A percentile compares a stretch with the other conserved stretches of the same genome.
These are phyloP conservation scores for Lathyrus tuberosus DNA, from an alignment of 306 rosid species.

Conservation along the genomic window DNA sequence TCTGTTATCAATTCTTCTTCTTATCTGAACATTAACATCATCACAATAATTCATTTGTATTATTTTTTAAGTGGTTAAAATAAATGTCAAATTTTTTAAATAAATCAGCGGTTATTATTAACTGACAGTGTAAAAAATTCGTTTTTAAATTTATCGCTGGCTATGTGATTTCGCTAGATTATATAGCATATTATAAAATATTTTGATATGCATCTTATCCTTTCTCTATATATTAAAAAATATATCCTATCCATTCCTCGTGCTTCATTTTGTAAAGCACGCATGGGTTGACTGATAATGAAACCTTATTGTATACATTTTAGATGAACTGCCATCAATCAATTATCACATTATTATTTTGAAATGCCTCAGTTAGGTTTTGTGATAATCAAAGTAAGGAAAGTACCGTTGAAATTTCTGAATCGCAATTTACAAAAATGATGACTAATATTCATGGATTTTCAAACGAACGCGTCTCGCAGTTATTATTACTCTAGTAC, in stretches of 20 bases:
- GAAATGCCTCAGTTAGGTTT: not conserved
- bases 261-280: conserved; percentile 30
- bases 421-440: not conserved
- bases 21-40: too few relatives aligned
- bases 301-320: conserved; percentile 12
- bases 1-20: too few relatives aligned
- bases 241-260: not conserved
- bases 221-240: too few relatives aligned
- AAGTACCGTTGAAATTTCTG: not conserved
- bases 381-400: not conserved
- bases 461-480: not conserved
- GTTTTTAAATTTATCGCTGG: too few relatives aligned
- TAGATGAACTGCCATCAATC: not conserved
- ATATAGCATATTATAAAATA: not conserved
- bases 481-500: too few relatives aligned
- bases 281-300: conserved; percentile 33
- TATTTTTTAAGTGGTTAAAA: too few relatives aligned
- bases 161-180: too few relatives aligned
- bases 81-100: too few relatives aligned
- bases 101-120: too few relatives aligned
- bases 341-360: conserved; percentile 7
- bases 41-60: too few relatives aligned
- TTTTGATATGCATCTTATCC: not conserved
- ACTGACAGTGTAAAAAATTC: too few relatives aligned
- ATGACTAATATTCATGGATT: not conserved